Percentiles rank a stretch among this genome's conserved stretches.
Evolutionary conservation across 2,329 filamentous ascomycete species (phyloP).

Genomic region (Emericellopsis cladophorae): DNA sequence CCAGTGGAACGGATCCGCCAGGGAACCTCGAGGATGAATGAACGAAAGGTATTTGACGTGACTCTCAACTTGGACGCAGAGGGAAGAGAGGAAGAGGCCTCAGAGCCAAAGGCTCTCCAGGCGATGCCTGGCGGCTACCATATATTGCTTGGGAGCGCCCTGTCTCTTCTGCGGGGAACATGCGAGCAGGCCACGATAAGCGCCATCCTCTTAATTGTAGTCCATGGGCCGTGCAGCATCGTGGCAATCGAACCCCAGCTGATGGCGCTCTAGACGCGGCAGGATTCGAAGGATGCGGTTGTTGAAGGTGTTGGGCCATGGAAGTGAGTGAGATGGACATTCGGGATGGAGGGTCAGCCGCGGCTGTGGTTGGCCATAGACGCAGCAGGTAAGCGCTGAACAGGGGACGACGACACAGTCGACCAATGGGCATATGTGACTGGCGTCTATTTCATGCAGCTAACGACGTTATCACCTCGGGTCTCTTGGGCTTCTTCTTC

Average conservation of each 20-base stretch:
- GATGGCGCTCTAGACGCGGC: neutral
- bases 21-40: conserved; percentile 5
- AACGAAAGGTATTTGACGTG: neutral
- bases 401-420: neutral
- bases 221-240: conserved; percentile 11
- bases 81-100: neutral
- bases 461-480: too few relatives aligned
- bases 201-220: conserved; percentile 6
- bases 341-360: neutral
- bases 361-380: conserved; percentile 2
- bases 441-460: too few relatives aligned
- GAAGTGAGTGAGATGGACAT: neutral
- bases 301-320: neutral
- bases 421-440: too few relatives aligned
- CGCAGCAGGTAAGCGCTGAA: neutral
- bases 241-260: conserved; percentile 3
- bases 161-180: neutral
- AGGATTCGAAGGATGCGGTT: neutral
- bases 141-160: neutral
- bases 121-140: neutral
- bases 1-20: conserved; percentile 11
- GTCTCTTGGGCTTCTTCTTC: too few relatives aligned
- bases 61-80: neutral
- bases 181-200: conserved; percentile 7
- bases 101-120: neutral